These are phyloP conservation scores for Helotiales sp. DNA, from an alignment of 2,329 filamentous ascomycete genomes.

Conservation along the genomic window DNA sequence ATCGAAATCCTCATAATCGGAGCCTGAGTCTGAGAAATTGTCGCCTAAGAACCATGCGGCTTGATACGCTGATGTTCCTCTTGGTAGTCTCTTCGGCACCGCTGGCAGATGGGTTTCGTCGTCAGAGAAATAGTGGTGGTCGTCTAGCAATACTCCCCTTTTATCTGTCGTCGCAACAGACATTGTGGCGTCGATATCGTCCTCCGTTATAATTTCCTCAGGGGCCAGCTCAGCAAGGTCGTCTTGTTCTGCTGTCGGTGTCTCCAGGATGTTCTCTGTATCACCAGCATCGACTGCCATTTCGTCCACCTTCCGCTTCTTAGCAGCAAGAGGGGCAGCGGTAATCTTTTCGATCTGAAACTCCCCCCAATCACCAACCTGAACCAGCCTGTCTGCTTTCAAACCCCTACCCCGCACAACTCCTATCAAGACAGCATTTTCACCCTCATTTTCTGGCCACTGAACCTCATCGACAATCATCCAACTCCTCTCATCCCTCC, in stretches of 20 bases:
- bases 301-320: constrained; percentile 61
- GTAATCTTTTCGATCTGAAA: constrained; percentile 91
- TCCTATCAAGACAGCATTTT: constrained; percentile 76
- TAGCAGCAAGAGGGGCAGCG: constrained; percentile 65
- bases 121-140: constrained; percentile 97
- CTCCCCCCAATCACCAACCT: constrained; percentile 90
- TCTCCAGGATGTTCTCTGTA: constrained; percentile 61
- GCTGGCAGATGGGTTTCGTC: constrained; percentile 66
- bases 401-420: constrained; percentile 82
- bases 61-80: constrained; percentile 92
- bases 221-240: constrained; percentile 82
- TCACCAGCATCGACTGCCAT: constrained; percentile 67
- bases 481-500: constrained; percentile 95
- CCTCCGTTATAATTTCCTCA: constrained; percentile 79
- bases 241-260: constrained; percentile 77
- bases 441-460: constrained; percentile 62
- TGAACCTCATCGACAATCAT: constrained; percentile 83
- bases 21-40: constrained; percentile 76
- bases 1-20: constrained; percentile 72
- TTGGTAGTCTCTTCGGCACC: constrained; percentile 74
- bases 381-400: constrained; percentile 86
- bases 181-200: constrained; percentile 53
- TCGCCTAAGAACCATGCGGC: constrained; percentile 85
- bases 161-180: constrained; percentile 53
- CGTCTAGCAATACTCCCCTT: constrained; percentile 90